Base-by-base conservation (phyloP, 305 asterid species). In the Rubia balearica region DNA sequence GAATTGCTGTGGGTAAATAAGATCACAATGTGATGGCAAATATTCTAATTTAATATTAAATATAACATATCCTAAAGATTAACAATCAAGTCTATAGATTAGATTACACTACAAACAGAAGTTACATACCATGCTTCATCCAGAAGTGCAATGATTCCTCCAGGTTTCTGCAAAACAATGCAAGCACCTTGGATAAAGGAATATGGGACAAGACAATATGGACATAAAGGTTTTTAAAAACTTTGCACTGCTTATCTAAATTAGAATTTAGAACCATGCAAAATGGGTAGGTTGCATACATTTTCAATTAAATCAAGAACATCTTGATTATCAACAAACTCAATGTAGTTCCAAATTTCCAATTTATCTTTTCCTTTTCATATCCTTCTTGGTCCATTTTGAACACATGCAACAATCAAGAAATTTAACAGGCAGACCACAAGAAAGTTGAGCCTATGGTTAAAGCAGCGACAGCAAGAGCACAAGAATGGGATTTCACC, bases 261-360 rank as follows among this genome's bases (percentile, higher is more conserved):
- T n/a, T n/a, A n/a, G n/a, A n/a, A n/a, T n/a, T 27, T 59, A 45
- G 2, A 33, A 17, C 57, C 22, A 51, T 16, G 57, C 57, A 51
- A 48, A 48, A 46, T 5, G 40, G 33, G 49, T 51, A 38, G 49
- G 71, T 40, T 64, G 74, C 77, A 72, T 66, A 95, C 99, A 98
- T 95, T 95, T 84, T 95, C 99, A 71, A 92, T 95, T 75, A 95
- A 83, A 84, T 95, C 99, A 78, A 95, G 89, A 78, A 95, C 98
- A 79, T 95, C 99, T 89, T 95, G 99, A 84, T 95, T 95, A 83
- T 95, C 98, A 75, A 95, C 98, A 83, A 95, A 95, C 85, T 95
- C 99, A 72, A 95, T 95, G 85, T 95, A 95, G 94, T n/a, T n/a
- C n/a, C n/a, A n/a, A n/a, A n/a, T n/a, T 97, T 95, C 99, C 99